Conservation (phyloP, 1,284 basidiomycete genomes). For the Cryptococcus floricola region DNA sequence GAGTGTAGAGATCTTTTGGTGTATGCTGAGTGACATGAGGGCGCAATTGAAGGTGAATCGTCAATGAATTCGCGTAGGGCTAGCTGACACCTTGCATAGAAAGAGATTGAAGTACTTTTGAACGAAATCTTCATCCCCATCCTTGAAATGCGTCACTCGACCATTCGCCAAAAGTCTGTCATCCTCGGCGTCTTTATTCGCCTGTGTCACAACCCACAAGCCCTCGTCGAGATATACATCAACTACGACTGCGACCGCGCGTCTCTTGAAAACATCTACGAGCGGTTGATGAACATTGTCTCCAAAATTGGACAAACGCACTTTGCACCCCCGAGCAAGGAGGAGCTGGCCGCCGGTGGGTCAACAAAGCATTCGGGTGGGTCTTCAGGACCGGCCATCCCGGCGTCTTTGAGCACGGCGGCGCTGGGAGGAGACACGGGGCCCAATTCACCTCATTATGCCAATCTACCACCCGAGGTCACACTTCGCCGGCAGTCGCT, state of each 20-base stretch:
- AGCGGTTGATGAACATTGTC: conserved; percentile 89
- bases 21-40: conserved; percentile 85
- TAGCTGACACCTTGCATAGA: conserved; percentile 54
- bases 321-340: conserved; percentile 54
- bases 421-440: conserved; percentile 53
- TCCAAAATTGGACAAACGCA: conserved; percentile 81
- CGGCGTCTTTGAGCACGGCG: conserved; percentile 63
- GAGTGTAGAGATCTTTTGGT: conserved; percentile 98
- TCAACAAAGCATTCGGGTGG: conserved; percentile 48
- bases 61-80: neutral
- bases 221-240: conserved; percentile 92
- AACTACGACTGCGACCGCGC: conserved; percentile 96
- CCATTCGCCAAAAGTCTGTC: conserved; percentile 87
- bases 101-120: conserved; percentile 97
- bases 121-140: conserved; percentile 99
- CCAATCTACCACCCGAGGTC: conserved; percentile 66
- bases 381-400: conserved; percentile 48
- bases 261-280: conserved; percentile 91
- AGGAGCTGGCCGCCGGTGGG: conserved; percentile 33
- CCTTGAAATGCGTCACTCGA: conserved; percentile 95
- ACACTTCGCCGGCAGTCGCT: conserved; percentile 82
- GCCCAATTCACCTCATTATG: conserved; percentile 53
- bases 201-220: conserved; percentile 89
- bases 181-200: conserved; percentile 81
- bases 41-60: conserved; percentile 80